These are phyloP conservation scores for Didymellaceae sp. DNA, from an alignment of 2,329 filamentous ascomycete genomes.

Conservation along the genomic window DNA sequence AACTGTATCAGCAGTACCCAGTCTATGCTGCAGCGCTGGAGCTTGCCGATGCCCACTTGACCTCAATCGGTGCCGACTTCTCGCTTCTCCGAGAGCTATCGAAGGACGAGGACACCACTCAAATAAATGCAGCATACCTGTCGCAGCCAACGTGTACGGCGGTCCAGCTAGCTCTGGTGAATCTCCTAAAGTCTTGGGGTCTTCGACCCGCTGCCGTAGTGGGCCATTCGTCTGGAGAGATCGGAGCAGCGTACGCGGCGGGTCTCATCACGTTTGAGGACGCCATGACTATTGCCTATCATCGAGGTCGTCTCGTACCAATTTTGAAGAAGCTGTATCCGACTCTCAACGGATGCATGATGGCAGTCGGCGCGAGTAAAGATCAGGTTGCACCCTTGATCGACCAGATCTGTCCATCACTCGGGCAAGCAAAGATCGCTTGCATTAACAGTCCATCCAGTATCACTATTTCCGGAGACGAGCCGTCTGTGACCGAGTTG, in stretches of 20 bases:
- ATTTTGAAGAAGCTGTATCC: conserved; percentile 1
- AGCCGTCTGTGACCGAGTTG: conserved; percentile 44
- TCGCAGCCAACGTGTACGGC: conserved; percentile 20
- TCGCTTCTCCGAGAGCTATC: conserved; percentile 23
- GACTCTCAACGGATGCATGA: not conserved
- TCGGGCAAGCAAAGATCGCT: conserved; percentile 25
- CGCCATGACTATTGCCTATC: conserved; percentile 22
- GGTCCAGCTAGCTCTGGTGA: conserved; percentile 34
- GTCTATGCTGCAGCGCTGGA: conserved; percentile 17
- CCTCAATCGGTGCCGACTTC: not conserved
- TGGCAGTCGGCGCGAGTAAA: conserved; percentile 1
- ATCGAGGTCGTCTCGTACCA: conserved; percentile 19
- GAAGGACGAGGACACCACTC: conserved; percentile 25
- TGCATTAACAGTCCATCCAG: conserved; percentile 51
- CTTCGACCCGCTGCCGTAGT: conserved; percentile 31
- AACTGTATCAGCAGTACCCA: conserved; percentile 12
- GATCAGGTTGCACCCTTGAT: not conserved
- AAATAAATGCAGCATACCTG: conserved; percentile 24
- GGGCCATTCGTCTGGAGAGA: conserved; percentile 43
- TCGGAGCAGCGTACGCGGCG: conserved; percentile 33
- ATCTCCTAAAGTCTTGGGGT: conserved; percentile 36
- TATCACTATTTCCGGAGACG: conserved; percentile 56
- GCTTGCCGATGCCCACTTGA: conserved; percentile 2
- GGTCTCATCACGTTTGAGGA: conserved; percentile 23
- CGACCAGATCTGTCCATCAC: not conserved